Conservation (phyloP, 306 rosid genomes). For the Astragalus glycyphyllos region DNA sequence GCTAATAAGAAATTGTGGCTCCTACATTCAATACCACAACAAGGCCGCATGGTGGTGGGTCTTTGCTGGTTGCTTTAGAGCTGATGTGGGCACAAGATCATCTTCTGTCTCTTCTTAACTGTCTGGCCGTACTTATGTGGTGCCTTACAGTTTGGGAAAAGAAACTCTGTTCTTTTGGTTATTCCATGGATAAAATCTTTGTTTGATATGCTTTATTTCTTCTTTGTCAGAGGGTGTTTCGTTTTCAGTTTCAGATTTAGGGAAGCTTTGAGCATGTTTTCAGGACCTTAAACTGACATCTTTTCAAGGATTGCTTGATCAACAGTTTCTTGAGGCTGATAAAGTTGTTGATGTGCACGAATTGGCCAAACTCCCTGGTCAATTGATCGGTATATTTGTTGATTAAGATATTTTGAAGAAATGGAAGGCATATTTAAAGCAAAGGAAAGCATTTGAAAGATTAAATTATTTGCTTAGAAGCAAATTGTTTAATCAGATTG, state of each 20-base stretch:
- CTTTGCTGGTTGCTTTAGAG: conserved; percentile 73
- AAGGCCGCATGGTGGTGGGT: conserved; percentile 47
- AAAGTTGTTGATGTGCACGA: conserved; percentile 42
- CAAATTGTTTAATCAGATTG: conserved; percentile 25
- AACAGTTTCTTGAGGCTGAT: conserved; percentile 46
- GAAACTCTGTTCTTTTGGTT: conserved; percentile 29
- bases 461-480: conserved; percentile 10
- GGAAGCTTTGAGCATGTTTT: conserved; percentile 50
- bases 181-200: conserved; percentile 38
- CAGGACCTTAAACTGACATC: conserved; percentile 46
- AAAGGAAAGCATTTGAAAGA: conserved; percentile 31
- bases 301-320: conserved; percentile 46
- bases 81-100: conserved; percentile 50
- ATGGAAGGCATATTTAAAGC: conserved; percentile 33
- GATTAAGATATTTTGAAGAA: conserved; percentile 32
- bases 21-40: conserved; percentile 31
- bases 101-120: conserved; percentile 55
- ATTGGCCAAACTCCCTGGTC: conserved; percentile 35
- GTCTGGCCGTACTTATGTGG: conserved; percentile 43
- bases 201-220: conserved; percentile 44
- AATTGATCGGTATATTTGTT: conserved; percentile 42
- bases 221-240: conserved; percentile 52
- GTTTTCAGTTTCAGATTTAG: conserved; percentile 52
- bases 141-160: conserved; percentile 55
- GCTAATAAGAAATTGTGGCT: conserved; percentile 42